A percentile compares a stretch with the other conserved stretches of the same genome.
These are phyloP conservation scores for Penicillium palitans DNA, from an alignment of 2,329 filamentous ascomycete species.

Conservation along the genomic window DNA sequence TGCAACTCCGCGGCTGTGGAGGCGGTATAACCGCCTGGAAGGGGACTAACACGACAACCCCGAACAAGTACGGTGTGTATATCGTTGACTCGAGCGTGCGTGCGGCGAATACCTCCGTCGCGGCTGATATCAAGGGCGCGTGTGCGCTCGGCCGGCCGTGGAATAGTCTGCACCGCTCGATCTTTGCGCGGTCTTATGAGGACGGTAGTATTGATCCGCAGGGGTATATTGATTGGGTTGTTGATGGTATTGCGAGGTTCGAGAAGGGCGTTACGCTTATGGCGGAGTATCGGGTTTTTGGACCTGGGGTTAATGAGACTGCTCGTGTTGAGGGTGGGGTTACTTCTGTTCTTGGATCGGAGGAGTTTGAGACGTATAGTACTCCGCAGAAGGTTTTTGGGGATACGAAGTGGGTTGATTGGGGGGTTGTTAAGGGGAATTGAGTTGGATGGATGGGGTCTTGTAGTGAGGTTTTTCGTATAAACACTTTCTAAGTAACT, in stretches of 20 bases:
- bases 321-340: constrained; percentile 46
- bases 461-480: not conserved
- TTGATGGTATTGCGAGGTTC: constrained; percentile 33
- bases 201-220: constrained; percentile 55
- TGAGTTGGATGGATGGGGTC: no score
- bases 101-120: constrained; percentile 54
- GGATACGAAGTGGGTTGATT: constrained; percentile 54
- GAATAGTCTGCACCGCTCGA: constrained; percentile 58
- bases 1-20: constrained; percentile 61
- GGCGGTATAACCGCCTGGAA: constrained; percentile 72
- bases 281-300: constrained; percentile 56
- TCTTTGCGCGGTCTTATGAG: constrained; percentile 58
- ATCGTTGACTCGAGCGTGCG: constrained; percentile 57
- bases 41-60: constrained; percentile 64
- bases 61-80: constrained; percentile 68
- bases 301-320: constrained; percentile 56
- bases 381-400: constrained; percentile 51
- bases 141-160: constrained; percentile 65
- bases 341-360: constrained; percentile 49
- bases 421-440: constrained; percentile 16
- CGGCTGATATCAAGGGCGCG: constrained; percentile 43
- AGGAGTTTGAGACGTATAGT: constrained; percentile 41
- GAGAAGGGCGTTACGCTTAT: constrained; percentile 52
- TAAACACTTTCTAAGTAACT: not conserved
- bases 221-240: constrained; percentile 59